Percentiles rank a stretch among this genome's conserved stretches.
Conservation (phyloP, 108 stramenopile species). For the Pseudonitzschia delicatissima region DNA sequence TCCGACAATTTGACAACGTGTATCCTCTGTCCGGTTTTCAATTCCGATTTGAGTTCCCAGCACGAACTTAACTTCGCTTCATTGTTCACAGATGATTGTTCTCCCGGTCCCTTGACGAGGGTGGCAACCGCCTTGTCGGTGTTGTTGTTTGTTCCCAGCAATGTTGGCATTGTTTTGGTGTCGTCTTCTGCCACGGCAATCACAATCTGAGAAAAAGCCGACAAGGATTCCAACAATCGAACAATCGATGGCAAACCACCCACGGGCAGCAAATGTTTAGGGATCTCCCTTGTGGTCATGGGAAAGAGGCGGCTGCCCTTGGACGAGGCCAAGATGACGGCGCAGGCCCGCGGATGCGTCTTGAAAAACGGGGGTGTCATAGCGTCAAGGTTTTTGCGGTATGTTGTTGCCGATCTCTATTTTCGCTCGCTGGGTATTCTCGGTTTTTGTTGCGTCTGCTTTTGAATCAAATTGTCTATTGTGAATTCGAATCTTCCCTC, state of each 20-base stretch:
- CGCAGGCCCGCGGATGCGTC: constrained; percentile 32
- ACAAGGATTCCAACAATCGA: constrained; percentile 37
- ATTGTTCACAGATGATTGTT: not conserved
- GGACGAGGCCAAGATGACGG: constrained; percentile 65
- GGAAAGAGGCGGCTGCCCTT: constrained; percentile 73
- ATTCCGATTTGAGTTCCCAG: not conserved
- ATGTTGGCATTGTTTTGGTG: constrained; percentile 40
- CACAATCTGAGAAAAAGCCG: constrained; percentile 45
- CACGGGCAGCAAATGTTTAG: constrained; percentile 74
- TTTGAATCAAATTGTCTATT: too few species aligned
- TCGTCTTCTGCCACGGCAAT: constrained; percentile 57
- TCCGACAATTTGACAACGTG: constrained; percentile 42
- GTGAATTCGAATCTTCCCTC: too few species aligned
- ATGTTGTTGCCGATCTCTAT: not conserved
- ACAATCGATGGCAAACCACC: constrained; percentile 46
- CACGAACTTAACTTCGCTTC: not conserved
- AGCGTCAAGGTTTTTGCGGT: not conserved
- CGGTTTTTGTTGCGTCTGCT: too few species aligned
- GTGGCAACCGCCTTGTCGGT: not conserved
- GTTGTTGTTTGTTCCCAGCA: constrained; percentile 15
- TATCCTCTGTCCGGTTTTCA: constrained; percentile 25
- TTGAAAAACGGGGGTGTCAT: constrained; percentile 26
- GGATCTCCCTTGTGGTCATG: constrained; percentile 47
- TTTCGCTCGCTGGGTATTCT: not conserved
- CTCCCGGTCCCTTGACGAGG: constrained; percentile 1